Evolutionary conservation across 331 rosid genomes (phyloP), one percentile per base, ranked within the genome.

Genomic region (Ulmus americana): DNA sequence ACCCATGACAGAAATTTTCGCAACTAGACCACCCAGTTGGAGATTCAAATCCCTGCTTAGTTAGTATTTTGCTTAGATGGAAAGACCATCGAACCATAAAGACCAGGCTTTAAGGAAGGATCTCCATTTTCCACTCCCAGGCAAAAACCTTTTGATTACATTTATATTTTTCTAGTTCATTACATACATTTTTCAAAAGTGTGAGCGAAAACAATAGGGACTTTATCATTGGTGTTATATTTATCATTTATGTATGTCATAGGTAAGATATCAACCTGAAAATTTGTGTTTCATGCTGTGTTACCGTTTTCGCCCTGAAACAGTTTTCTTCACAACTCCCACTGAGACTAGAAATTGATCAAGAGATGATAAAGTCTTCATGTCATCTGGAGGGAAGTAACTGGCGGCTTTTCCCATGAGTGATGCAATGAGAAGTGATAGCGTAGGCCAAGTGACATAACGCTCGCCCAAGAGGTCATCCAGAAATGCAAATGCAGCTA

Each of bases 311-410:
- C 86, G 72, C 52, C 96, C 92, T 0, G 91, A 84, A 56, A 90
- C 95, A 8, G 95, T 94, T 76, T 82, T 90, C 84, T 90, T 94
- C 64, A 94, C 99, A 9, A 71, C 97, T 69, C 99, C 97, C 22
- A 85, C 92, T 0, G 95, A 87, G 70, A 94, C 99, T 70, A 90
- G 73, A 63, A 94, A 87, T 76, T 81, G 70, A 62, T 82, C 97
- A 45, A 94, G 95, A 45, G 99, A 94, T 56, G 99, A 94, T 48
- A 94, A 66, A 51, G 97, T 90, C 76, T 89, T 81, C 97, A 90
- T 94, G 81, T 90, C 99, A 61, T 94, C 99, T 0, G 95, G 96
- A 39, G 99, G 99, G 59, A 94, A 87, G 76, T 87, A 94, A 69
- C 90, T 89, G 9, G 95, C 91, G 0, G 99, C 97, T 59, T 85